phyloP scores from a whole-genome alignment of 768 basidiomycete genomes.

The Tylopilus vinaceipallidus region DNA sequence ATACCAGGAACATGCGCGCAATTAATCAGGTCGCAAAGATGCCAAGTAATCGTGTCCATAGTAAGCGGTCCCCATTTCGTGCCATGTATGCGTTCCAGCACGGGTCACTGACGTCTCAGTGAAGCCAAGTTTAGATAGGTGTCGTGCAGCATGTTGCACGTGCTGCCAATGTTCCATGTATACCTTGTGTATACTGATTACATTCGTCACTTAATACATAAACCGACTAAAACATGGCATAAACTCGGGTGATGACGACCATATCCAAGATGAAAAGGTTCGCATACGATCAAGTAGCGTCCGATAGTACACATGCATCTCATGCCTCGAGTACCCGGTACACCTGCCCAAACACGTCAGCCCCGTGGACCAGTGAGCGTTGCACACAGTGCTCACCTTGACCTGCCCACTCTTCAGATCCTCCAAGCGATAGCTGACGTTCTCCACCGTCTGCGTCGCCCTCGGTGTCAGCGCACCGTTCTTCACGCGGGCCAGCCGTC shows the following conservation, averaged over 20 bases:
- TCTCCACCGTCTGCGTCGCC: slow-evolving; percentile 58
- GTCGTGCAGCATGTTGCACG: not conserved
- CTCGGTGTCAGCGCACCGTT: slow-evolving; percentile 36
- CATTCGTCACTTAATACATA: not conserved
- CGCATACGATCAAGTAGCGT: not conserved
- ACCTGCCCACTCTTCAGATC: slow-evolving; percentile 84
- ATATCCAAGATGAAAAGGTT: not conserved
- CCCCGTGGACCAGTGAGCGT: too few species aligned
- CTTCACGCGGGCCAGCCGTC: slow-evolving; percentile 28
- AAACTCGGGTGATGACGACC: not conserved
- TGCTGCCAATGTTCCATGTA: too few species aligned
- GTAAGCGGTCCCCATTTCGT: slow-evolving; percentile 15
- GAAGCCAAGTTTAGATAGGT: slow-evolving; percentile 3
- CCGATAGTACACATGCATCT: slow-evolving; percentile 4
- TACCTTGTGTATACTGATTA: slow-evolving; percentile 13
- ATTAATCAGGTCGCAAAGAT: slow-evolving; percentile 27
- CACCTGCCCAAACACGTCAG: slow-evolving; percentile 30
- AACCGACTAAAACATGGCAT: too few species aligned
- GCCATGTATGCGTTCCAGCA: not conserved
- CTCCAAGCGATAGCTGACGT: slow-evolving; percentile 82
- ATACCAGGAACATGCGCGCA: slow-evolving; percentile 43
- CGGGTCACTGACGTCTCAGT: slow-evolving; percentile 10
- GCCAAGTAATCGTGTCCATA: slow-evolving; percentile 35
- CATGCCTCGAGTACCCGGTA: slow-evolving; percentile 41
- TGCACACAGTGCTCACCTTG: slow-evolving; percentile 69